phyloP scores from a whole-genome alignment of 345 rosid genomes.

The Citrus glauca region DNA sequence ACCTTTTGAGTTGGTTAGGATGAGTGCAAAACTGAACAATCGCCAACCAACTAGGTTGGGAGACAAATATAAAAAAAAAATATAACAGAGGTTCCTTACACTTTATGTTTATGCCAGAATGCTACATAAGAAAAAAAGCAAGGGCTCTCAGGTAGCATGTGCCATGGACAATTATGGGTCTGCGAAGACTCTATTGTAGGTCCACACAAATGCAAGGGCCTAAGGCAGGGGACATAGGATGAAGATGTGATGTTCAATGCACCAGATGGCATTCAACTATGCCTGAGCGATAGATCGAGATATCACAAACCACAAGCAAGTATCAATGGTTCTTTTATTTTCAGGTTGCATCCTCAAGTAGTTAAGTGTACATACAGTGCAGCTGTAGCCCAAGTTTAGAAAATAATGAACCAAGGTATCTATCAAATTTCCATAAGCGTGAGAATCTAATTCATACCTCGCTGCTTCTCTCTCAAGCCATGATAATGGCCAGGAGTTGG shows the following conservation, averaged over 20 bases:
- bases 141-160: not conserved
- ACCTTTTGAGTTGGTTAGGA: not conserved
- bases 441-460: slow-evolving; percentile 28
- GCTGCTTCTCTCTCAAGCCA: slow-evolving; percentile 45
- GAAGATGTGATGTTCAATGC: not conserved
- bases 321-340: not conserved
- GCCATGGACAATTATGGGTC: not conserved
- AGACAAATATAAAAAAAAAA: not conserved
- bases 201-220: not conserved
- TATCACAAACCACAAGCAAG: not conserved
- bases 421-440: not conserved
- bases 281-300: not conserved
- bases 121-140: not conserved
- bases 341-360: not conserved
- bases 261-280: not conserved
- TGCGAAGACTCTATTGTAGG: not conserved
- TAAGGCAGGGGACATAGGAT: not conserved
- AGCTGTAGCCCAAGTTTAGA: not conserved
- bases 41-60: not conserved
- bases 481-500: slow-evolving; percentile 66
- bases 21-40: not conserved
- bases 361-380: not conserved
- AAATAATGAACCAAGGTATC: not conserved
- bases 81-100: not conserved
- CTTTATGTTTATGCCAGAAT: not conserved